A percentile compares a stretch with the other conserved stretches of the same genome.
These are phyloP conservation scores for Mycena sp. DNA, from an alignment of 1,284 basidiomycete species.

Conservation along the genomic window DNA sequence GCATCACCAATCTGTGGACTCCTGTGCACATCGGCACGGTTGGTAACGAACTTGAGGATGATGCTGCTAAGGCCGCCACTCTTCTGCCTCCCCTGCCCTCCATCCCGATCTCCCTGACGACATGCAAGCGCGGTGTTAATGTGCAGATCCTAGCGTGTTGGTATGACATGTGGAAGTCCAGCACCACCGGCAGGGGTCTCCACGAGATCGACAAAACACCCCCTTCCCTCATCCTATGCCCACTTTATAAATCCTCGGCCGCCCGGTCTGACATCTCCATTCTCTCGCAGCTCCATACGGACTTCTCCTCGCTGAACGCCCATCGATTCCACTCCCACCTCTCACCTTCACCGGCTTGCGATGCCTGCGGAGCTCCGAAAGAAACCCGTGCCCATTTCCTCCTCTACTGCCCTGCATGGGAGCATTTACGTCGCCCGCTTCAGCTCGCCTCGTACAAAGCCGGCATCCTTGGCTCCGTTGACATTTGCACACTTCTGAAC, in stretches of 20 bases:
- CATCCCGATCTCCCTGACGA: conserved; percentile 1
- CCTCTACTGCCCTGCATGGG: not conserved
- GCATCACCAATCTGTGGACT: conserved; percentile 2
- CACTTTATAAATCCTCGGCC: not conserved
- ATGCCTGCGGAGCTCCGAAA: not conserved
- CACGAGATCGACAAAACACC: not conserved
- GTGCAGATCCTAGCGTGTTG: not conserved
- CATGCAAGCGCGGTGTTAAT: not conserved
- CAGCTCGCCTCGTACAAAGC: too few relatives aligned
- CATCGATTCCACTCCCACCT: too few relatives aligned
- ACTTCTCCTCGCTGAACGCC: too few relatives aligned
- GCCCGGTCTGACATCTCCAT: not conserved
- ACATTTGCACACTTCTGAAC: too few relatives aligned
- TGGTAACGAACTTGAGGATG: conserved; percentile 4
- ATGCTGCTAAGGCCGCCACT: not conserved
- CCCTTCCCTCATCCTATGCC: not conserved
- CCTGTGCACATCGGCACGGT: conserved; percentile 1
- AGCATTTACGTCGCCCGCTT: too few relatives aligned
- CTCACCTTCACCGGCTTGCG: not conserved
- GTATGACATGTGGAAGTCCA: not conserved
- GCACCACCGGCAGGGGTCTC: not conserved
- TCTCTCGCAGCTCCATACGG: too few relatives aligned
- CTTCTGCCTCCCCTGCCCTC: not conserved
- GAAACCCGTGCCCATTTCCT: not conserved
- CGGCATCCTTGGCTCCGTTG: too few relatives aligned